Conservation (phyloP, 768 basidiomycete genomes). For the Sutorius australiensis region DNA sequence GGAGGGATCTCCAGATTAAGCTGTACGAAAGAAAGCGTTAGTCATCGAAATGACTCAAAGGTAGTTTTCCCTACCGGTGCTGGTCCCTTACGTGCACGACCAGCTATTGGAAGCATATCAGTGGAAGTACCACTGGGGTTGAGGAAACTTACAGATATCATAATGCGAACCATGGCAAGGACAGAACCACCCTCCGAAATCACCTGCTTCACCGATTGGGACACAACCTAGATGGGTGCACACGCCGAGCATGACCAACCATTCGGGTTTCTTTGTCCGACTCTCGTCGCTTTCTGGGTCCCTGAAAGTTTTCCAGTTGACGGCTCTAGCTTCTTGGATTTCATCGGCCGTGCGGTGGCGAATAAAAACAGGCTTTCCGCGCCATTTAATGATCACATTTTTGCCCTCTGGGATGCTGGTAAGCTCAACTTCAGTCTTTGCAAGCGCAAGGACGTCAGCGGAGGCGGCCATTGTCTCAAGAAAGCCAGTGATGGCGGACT, state of each 20-base stretch:
- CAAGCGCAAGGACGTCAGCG: conserved; percentile 95
- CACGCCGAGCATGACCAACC: conserved; percentile 89
- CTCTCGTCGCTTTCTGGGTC: conserved; percentile 91
- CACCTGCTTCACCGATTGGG: conserved; percentile 95
- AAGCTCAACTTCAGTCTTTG: conserved; percentile 96
- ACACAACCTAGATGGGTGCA: conserved; percentile 99
- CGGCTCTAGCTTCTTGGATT: conserved; percentile 85
- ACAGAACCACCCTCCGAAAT: conserved; percentile 99
- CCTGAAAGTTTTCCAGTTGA: conserved; percentile 82
- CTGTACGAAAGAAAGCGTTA: conserved; percentile 34
- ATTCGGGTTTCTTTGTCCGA: conserved; percentile 91
- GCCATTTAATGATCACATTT: conserved; percentile 98
- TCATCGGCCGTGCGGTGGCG: conserved; percentile 90
- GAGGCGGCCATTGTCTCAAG: conserved; percentile 95
- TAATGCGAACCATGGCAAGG: conserved; percentile 99
- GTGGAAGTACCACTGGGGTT: background rate
- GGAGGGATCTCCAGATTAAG: conserved; percentile 93
- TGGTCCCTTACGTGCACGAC: conserved; percentile 93
- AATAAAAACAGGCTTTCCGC: conserved; percentile 99
- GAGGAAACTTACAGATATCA: conserved; percentile 72
- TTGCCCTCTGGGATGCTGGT: conserved; percentile 91
- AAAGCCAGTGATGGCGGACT: conserved; percentile 91
- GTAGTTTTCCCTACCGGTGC: conserved; percentile 67
- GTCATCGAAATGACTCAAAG: background rate
- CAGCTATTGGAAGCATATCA: conserved; percentile 49